phyloP scores from a whole-genome alignment of 352 stramenopile species.

The Globisporangium radiosum region DNA sequence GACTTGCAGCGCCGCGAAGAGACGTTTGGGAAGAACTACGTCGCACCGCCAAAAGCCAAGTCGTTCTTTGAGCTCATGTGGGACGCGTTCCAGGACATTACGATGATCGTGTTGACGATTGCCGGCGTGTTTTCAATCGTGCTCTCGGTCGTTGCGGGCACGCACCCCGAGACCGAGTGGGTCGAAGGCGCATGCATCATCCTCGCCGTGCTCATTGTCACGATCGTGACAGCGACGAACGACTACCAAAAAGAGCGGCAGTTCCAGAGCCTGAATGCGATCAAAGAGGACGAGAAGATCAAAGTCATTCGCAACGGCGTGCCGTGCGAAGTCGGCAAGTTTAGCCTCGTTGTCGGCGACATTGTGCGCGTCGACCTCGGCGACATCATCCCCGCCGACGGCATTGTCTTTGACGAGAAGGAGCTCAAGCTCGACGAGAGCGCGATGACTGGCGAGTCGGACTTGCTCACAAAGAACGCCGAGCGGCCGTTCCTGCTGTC shows the following conservation, averaged over 20 bases:
- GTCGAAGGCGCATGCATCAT: slow-evolving; percentile 89
- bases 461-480: slow-evolving; percentile 62
- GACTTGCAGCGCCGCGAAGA: slow-evolving; percentile 37
- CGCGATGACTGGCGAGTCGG: slow-evolving; percentile 34
- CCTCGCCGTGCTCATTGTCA: slow-evolving; percentile 83
- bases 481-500: slow-evolving; percentile 87
- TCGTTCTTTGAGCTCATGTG: slow-evolving; percentile 79
- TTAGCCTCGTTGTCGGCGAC: slow-evolving; percentile 31
- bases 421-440: slow-evolving; percentile 37
- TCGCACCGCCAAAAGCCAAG: slow-evolving; percentile 41
- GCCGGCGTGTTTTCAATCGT: slow-evolving; percentile 81
- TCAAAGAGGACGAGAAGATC: slow-evolving; percentile 57
- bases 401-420: slow-evolving; percentile 26
- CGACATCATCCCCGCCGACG: slow-evolving; percentile 36
- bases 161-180: slow-evolving; percentile 62
- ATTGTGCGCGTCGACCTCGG: slow-evolving; percentile 28
- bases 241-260: slow-evolving; percentile 91
- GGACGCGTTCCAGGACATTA: slow-evolving; percentile 87
- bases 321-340: slow-evolving; percentile 21
- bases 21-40: slow-evolving; percentile 59
- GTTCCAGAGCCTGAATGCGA: slow-evolving; percentile 76
- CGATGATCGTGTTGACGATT: slow-evolving; percentile 84
- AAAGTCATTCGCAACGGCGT: slow-evolving; percentile 31
- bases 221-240: slow-evolving; percentile 80
- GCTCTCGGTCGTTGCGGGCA: slow-evolving; percentile 42